Percentiles rank a stretch among this genome's conserved stretches.
Conservation (phyloP, 148 eudicot genomes). For the Arctostaphylos glauca region DNA sequence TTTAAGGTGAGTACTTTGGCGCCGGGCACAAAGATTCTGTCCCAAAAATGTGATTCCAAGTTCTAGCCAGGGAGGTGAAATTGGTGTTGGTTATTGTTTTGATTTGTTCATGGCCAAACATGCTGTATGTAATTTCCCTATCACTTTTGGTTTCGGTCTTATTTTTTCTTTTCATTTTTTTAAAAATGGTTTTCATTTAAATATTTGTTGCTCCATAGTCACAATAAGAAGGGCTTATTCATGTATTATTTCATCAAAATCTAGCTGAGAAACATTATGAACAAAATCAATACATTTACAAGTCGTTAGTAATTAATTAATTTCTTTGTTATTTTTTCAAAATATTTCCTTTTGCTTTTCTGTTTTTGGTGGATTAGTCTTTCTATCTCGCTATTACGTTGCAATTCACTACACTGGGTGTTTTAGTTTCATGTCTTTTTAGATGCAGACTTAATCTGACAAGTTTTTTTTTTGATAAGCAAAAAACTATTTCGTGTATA, state of each 20-base stretch:
- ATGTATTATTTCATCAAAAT: neutral
- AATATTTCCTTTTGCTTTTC: neutral
- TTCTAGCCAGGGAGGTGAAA: constrained; percentile 1
- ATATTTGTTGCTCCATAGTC: no score
- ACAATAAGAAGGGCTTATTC: neutral
- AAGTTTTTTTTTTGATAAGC: no score
- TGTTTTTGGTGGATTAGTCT: neutral
- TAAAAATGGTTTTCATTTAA: neutral
- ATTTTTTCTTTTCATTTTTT: neutral
- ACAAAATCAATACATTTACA: neutral
- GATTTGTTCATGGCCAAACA: constrained; percentile 11
- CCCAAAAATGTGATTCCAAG: constrained; percentile 44
- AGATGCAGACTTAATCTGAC: no score
- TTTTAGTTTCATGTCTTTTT: no score
- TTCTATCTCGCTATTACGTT: neutral
- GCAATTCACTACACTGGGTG: neutral
- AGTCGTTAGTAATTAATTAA: neutral
- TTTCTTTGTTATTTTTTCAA: neutral
- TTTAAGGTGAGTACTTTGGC: constrained; percentile 36
- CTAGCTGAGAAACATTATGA: neutral
- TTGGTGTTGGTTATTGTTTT: neutral
- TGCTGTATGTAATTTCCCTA: neutral
- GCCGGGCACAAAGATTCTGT: constrained; percentile 25
- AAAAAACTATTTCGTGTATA: no score
- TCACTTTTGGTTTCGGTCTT: neutral